Percentiles rank a stretch among this genome's conserved stretches.
Evolutionary conservation across 257 asterid genomes (phyloP).

Genomic region (Solanum tarapatanum): DNA sequence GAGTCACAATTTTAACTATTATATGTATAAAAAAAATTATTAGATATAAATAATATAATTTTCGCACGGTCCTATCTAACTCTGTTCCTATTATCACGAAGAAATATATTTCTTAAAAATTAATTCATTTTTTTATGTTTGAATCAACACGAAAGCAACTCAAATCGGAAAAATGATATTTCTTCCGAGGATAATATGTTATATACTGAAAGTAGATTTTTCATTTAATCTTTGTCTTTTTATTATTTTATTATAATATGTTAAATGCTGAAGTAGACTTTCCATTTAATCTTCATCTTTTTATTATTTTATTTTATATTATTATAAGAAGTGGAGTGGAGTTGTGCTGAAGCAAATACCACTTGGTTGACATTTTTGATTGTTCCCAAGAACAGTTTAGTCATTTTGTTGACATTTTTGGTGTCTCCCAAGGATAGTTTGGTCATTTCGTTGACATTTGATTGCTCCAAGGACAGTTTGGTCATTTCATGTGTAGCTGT

Average conservation of each 20-base stretch:
- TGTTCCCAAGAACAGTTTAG: not conserved
- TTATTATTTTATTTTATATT: not conserved
- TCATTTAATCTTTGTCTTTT: not conserved
- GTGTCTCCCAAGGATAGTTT: not conserved
- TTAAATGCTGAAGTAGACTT: not conserved
- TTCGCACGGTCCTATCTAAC: too few relatives aligned
- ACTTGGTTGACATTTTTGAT: not conserved
- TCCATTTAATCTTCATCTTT: not conserved
- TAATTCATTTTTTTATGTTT: not conserved
- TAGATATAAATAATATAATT: too few relatives aligned
- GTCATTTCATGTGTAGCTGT: not conserved
- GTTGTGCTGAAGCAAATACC: not conserved
- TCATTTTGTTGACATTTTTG: not conserved
- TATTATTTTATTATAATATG: not conserved
- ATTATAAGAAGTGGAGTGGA: not conserved
- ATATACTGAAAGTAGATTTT: not conserved
- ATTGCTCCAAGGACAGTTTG: not conserved
- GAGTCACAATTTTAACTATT: not conserved
- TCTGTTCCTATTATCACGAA: rapidly evolving
- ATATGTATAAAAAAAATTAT: too few relatives aligned
- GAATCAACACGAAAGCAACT: not conserved
- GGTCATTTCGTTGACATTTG: not conserved
- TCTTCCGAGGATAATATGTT: not conserved
- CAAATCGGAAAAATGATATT: not conserved
- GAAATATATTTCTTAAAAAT: too few relatives aligned